Evolutionary conservation across 163 green algal species (phyloP).

Genomic region (Scenedesmus sp.): DNA sequence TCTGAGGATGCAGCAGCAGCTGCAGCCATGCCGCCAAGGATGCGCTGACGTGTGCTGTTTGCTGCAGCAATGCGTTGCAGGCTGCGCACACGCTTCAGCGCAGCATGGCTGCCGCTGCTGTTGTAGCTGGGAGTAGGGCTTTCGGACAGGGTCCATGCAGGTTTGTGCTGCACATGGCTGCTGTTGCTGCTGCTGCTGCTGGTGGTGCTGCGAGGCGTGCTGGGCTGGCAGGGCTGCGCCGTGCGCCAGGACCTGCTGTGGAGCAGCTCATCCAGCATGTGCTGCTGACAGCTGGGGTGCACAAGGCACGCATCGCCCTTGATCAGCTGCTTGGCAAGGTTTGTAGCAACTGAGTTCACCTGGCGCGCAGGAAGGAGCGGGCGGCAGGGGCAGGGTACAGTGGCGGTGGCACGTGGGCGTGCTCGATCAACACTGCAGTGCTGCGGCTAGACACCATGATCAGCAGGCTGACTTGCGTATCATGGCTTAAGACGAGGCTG

Average conservation of each 20-base stretch:
- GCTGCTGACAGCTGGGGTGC: slow-evolving; percentile 20
- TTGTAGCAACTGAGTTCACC: slow-evolving; percentile 40
- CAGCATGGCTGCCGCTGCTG: slow-evolving; percentile 22
- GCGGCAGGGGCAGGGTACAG: not conserved
- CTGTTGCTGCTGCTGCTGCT: slow-evolving; percentile 24
- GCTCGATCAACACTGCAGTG: not conserved
- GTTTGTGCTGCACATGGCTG: slow-evolving; percentile 13
- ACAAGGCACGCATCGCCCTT: slow-evolving; percentile 47
- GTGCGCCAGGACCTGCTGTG: slow-evolving; percentile 23
- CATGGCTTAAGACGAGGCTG: not conserved
- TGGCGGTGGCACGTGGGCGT: not conserved
- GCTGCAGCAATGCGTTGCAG: slow-evolving; percentile 43
- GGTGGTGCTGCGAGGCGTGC: not conserved
- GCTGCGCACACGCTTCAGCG: slow-evolving; percentile 32
- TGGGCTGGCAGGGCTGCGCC: not conserved
- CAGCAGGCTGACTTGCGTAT: not conserved
- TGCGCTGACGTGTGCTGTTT: slow-evolving; percentile 34
- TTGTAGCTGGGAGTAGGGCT: not conserved
- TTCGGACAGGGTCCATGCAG: not conserved
- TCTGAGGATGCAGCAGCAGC: not conserved
- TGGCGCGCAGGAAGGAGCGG: not conserved
- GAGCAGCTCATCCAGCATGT: slow-evolving; percentile 40
- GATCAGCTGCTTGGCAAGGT: slow-evolving; percentile 16
- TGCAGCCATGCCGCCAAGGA: slow-evolving; percentile 29
- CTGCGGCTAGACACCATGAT: not conserved